Base-by-base conservation (phyloP, 2,329 filamentous ascomycete species). In the Chaetomium globosum region DNA sequence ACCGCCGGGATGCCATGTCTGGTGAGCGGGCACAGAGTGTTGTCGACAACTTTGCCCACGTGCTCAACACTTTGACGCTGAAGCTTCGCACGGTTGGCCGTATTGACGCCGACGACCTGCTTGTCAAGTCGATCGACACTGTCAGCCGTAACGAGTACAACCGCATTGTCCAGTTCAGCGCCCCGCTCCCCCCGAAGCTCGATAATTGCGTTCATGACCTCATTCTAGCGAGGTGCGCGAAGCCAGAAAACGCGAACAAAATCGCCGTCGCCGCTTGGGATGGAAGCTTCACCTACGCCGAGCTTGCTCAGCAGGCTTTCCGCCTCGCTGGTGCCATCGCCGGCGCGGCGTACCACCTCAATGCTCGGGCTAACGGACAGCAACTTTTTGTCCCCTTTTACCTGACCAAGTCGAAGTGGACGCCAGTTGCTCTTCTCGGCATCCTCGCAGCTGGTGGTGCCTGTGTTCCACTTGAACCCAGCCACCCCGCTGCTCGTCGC, bases 211-310 rank as follows among this genome's bases (percentile, higher is more conserved):
- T 82, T 74, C 81, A 83, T 65, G 78, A 82, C 33, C 70, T 82
- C 59, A 76, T 84, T 63, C 72, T 75, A 12, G 74, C 77, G 4
- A 75, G 76, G 55, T 77, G 77, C n/a, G 68, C 65, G 21, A 65
- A 70, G 23, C 74, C 77, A 0, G 79, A 81, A 1, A 69, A 76
- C 28, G 74, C 67, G 75, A 16, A 26, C 33, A 48, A 39, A 23
- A 26, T 52, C 3, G 81, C 81, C 36, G 76, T 83, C 26, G 71
- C 79, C 56, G 81, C 81, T 0, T 83, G 81, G 81, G 81, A 83
- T 63, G 81, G 82, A 33, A 71, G 72, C 64, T 77, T 82, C 60
- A 82, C 79, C 6, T 83, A 83, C 66, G 63, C 70, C 31, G 76
- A 82, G 56, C 73, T 83, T 3, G 79, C 82, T 48, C 68, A 71